Evolutionary conservation across 164 flowering plant genomes (phyloP).

Genomic region (Vitis vinifera): DNA sequence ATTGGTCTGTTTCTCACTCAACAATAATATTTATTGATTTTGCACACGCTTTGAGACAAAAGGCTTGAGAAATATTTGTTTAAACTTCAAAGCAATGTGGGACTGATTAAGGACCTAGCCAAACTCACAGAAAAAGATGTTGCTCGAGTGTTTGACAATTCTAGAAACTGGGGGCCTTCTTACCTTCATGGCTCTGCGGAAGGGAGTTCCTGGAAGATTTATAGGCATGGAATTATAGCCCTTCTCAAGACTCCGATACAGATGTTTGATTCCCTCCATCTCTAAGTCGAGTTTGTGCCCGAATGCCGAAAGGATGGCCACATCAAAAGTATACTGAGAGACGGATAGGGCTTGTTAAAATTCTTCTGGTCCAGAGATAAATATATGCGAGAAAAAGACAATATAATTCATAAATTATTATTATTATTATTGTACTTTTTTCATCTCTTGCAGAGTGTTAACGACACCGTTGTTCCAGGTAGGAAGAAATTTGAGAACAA

Average conservation of each 20-base stretch:
- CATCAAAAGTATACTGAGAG: conserved; percentile 70
- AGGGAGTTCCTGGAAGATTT: conserved; percentile 74
- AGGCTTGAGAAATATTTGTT: too few species aligned
- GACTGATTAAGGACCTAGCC: too few species aligned
- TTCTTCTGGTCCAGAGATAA: not conserved
- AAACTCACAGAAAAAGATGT: too few species aligned
- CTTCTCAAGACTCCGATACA: conserved; percentile 60
- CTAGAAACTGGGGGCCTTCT: not conserved
- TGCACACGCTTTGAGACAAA: too few species aligned
- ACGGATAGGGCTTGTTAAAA: not conserved
- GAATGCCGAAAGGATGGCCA: conserved; percentile 70
- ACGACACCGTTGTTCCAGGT: conserved; percentile 45
- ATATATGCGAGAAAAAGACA: not conserved
- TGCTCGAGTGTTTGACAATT: too few species aligned
- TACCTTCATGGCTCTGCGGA: conserved; percentile 73
- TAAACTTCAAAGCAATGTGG: not conserved
- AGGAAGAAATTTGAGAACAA: conserved; percentile 47
- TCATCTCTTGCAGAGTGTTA: conserved; percentile 74
- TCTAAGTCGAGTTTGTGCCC: conserved; percentile 41
- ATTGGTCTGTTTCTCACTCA: too few species aligned
- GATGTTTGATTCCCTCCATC: conserved; percentile 46
- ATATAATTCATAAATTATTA: not conserved
- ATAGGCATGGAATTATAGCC: conserved; percentile 94
- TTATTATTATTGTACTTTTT: conserved; percentile 41
- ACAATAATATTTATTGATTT: too few species aligned